A percentile compares a stretch with the other conserved stretches of the same genome.
phyloP scores from a whole-genome alignment of 2,329 filamentous ascomycete genomes.

The Tympanopsis confertula region DNA sequence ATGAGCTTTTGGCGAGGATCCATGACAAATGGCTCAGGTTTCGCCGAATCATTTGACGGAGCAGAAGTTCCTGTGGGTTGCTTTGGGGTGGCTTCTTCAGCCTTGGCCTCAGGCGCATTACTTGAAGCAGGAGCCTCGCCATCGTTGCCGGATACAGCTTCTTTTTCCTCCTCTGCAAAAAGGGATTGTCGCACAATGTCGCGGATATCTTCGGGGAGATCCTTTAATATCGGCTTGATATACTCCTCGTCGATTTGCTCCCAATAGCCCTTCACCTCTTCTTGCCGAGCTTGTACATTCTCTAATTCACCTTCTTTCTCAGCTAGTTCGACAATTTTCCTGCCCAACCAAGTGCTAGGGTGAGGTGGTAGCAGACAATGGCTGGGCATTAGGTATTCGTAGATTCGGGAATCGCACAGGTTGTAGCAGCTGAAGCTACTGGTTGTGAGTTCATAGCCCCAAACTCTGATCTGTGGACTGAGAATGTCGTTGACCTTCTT shows the following conservation, averaged over 20 bases:
- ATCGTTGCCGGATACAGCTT: neutral
- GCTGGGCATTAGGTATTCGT: constrained; percentile 92
- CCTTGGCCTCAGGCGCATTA: too few relatives aligned
- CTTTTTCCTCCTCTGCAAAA: constrained; percentile 25
- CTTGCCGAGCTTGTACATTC: constrained; percentile 55
- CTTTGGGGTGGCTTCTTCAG: constrained; percentile 3
- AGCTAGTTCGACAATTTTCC: constrained; percentile 68
- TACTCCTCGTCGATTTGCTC: constrained; percentile 66
- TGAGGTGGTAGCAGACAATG: constrained; percentile 89
- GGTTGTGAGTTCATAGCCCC: constrained; percentile 83
- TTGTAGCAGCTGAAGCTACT: constrained; percentile 92
- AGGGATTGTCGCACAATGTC: constrained; percentile 52
- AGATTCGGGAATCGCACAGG: constrained; percentile 86
- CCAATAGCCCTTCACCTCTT: constrained; percentile 76
- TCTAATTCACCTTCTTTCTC: constrained; percentile 64
- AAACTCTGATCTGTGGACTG: constrained; percentile 81
- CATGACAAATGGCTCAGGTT: too few relatives aligned
- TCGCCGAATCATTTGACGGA: neutral
- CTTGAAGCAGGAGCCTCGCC: neutral
- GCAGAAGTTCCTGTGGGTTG: neutral
- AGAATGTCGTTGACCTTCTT: constrained; percentile 82
- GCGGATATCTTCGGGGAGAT: constrained; percentile 50
- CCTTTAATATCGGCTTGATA: constrained; percentile 58
- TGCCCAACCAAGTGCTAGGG: constrained; percentile 73
- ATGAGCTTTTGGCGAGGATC: constrained; percentile 13